Percentiles rank a stretch among this genome's conserved stretches.
Conservation (phyloP, 2,329 filamentous ascomycete species). For the Aspergillus fumigatus region DNA sequence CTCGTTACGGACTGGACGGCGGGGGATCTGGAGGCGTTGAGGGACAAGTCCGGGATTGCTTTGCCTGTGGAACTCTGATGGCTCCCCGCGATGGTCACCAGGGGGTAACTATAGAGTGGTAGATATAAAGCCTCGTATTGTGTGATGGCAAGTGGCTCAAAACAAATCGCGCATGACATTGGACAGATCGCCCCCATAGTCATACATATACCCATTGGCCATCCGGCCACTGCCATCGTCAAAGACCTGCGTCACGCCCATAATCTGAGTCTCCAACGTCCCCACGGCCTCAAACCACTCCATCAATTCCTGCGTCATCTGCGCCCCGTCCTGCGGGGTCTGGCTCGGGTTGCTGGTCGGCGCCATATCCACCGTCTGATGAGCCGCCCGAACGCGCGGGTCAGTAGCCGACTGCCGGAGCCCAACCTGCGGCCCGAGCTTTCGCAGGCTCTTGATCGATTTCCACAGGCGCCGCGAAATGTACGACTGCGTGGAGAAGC, state of each 20-base stretch:
- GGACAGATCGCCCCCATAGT: slow-evolving; percentile 54
- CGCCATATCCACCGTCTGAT: neutral
- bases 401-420: slow-evolving; percentile 25
- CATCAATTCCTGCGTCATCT: slow-evolving; percentile 55
- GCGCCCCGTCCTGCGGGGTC: slow-evolving; percentile 47
- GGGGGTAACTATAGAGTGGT: too few relatives aligned
- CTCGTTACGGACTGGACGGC: slow-evolving; percentile 52
- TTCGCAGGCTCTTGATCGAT: slow-evolving; percentile 57
- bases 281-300: slow-evolving; percentile 60
- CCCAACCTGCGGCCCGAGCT: slow-evolving; percentile 57
- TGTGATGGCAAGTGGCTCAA: neutral
- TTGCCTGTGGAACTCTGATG: neutral
- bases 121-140: too few relatives aligned
- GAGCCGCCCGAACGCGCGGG: neutral
- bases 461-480: slow-evolving; percentile 60
- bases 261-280: slow-evolving; percentile 43
- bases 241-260: slow-evolving; percentile 22
- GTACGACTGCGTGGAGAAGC: slow-evolving; percentile 56
- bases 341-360: slow-evolving; percentile 47
- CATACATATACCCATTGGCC: slow-evolving; percentile 38
- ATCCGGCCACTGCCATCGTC: slow-evolving; percentile 18
- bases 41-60: neutral
- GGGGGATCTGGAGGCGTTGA: slow-evolving; percentile 31
- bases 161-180: slow-evolving; percentile 52
- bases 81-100: too few relatives aligned